phyloP scores from a whole-genome alignment of 2,329 filamentous ascomycete genomes.

The Pseudogymnoascus sp. region DNA sequence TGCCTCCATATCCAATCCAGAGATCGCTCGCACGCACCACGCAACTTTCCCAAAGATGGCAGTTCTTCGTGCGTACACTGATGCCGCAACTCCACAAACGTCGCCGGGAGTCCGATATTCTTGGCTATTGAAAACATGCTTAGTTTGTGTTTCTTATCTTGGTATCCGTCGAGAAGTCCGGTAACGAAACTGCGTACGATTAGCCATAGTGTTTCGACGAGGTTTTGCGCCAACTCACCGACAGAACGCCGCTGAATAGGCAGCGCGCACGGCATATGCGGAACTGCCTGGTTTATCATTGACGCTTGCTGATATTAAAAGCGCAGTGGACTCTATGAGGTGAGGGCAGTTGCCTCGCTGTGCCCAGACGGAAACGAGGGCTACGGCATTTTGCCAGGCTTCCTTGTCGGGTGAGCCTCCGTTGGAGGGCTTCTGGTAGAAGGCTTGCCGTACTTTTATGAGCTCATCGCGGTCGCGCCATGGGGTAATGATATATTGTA shows the following conservation, averaged over 20 bases:
- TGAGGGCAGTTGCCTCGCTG: conserved; percentile 69
- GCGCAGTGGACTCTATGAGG: conserved; percentile 70
- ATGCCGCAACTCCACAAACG: conserved; percentile 81
- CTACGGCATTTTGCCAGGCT: conserved; percentile 42
- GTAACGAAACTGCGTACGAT: conserved; percentile 62
- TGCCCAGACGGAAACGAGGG: conserved; percentile 61
- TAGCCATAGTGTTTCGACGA: background rate
- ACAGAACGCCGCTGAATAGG: conserved; percentile 70
- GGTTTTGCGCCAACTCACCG: conserved; percentile 43
- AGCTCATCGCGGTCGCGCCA: conserved; percentile 65
- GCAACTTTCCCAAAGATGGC: conserved; percentile 66
- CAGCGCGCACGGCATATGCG: conserved; percentile 55
- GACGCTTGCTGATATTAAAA: conserved; percentile 63
- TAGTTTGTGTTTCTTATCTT: conserved; percentile 59
- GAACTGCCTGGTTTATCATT: conserved; percentile 44
- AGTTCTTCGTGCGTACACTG: conserved; percentile 86
- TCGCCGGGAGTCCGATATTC: conserved; percentile 58
- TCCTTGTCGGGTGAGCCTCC: conserved; percentile 10
- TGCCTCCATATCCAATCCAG: conserved; percentile 83
- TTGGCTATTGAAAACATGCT: conserved; percentile 68
- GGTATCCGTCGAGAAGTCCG: conserved; percentile 68
- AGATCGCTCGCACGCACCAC: conserved; percentile 61
- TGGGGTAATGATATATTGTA: conserved; percentile 66
- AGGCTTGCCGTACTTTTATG: conserved; percentile 55
- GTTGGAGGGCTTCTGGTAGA: conserved; percentile 41